Evolutionary conservation across 2,329 filamentous ascomycete genomes (phyloP), one percentile per base, ranked within the genome.

Genomic region (Coniochaeta sp.): DNA sequence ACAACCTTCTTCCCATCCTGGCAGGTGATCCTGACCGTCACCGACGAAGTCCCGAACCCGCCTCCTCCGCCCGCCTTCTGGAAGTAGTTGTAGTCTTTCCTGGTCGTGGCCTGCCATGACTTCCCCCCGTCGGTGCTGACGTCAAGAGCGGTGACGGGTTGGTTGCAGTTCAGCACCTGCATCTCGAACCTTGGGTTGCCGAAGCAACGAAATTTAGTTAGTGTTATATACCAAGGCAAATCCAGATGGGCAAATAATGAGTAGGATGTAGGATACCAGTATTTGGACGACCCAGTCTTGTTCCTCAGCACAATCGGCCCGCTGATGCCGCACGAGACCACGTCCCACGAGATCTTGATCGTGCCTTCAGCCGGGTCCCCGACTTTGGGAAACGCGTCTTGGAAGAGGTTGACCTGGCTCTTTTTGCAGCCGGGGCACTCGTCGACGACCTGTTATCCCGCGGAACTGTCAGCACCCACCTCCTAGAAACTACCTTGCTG

Each of bases 101-200:
- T 76, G 2, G 73, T 76, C 0, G 85, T 87, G n/a, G 69, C 57
- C 70, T 80, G 70, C 85, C 85, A 89, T 16, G 80, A 82, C 58
- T 65, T 76, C 19, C 85, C 85, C 12, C 81, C 78, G 66, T 89
- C 81, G 19, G 77, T 83, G 61, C 81, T 84, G 61, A 88, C 84
- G 65, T 88, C 84, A 26, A 89, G 75, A 63, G 73, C 77, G 58
- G 75, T 66, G 44, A 88, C 78, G 17, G 78, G 76, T 62, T 82
- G 75, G 69, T 86, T 86, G 66, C 81, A 74, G 71, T 88, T 88
- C 66, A 86, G 76, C 50, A 88, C 84, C 70, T 89, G 86, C 77
- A 86, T 85, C 55, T 77, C 78, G 66, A 73, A 71, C 63, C 52
- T 40, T 5, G 10, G n/a, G 38, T 40, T n/a, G n/a, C n/a, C n/a